A percentile compares a stretch with the other conserved stretches of the same genome.
These are phyloP conservation scores for Lasiosphaeria miniovina DNA, from an alignment of 495 filamentous ascomycete species.

Conservation along the genomic window DNA sequence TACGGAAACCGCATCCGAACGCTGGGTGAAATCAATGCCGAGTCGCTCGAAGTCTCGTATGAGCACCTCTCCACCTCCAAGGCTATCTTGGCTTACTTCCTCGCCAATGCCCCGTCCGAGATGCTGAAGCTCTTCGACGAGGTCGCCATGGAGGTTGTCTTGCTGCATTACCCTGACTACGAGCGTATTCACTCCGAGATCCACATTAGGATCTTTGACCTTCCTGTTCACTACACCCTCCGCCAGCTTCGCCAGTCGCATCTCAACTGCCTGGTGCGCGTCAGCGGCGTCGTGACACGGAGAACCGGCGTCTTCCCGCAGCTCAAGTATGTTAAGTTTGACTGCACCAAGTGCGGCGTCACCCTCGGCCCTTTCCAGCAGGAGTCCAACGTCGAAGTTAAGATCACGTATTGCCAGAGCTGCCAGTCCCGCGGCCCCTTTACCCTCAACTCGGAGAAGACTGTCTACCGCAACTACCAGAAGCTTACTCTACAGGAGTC, in stretches of 20 bases:
- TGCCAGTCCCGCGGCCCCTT: slow-evolving; percentile 97
- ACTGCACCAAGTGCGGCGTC: slow-evolving; percentile 88
- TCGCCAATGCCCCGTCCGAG: slow-evolving; percentile 91
- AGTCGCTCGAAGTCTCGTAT: slow-evolving; percentile 94
- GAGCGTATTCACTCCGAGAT: slow-evolving; percentile 97
- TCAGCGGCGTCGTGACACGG: slow-evolving; percentile 92
- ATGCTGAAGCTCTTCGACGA: slow-evolving; percentile 95
- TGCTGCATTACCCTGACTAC: slow-evolving; percentile 96
- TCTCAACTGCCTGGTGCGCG: slow-evolving; percentile 93
- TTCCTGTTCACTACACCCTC: slow-evolving; percentile 94
- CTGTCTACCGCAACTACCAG: slow-evolving; percentile 99
- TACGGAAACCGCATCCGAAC: slow-evolving; percentile 92
- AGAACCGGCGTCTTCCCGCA: slow-evolving; percentile 98
- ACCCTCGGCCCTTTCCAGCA: slow-evolving; percentile 96
- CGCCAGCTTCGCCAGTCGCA: slow-evolving; percentile 95
- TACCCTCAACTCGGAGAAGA: slow-evolving; percentile 94
- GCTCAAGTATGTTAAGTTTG: slow-evolving; percentile 95
- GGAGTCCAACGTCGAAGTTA: slow-evolving; percentile 92
- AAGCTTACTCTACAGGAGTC: slow-evolving; percentile 97
- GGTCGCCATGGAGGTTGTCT: slow-evolving; percentile 90
- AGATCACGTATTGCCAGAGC: slow-evolving; percentile 94
- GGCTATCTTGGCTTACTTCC: slow-evolving; percentile 95
- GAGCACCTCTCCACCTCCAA: slow-evolving; percentile 84
- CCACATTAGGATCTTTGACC: slow-evolving; percentile 92
- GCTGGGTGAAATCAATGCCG: slow-evolving; percentile 93